Evolutionary conservation across 345 rosid genomes (phyloP).

Genomic region (Corchorus capsularis): DNA sequence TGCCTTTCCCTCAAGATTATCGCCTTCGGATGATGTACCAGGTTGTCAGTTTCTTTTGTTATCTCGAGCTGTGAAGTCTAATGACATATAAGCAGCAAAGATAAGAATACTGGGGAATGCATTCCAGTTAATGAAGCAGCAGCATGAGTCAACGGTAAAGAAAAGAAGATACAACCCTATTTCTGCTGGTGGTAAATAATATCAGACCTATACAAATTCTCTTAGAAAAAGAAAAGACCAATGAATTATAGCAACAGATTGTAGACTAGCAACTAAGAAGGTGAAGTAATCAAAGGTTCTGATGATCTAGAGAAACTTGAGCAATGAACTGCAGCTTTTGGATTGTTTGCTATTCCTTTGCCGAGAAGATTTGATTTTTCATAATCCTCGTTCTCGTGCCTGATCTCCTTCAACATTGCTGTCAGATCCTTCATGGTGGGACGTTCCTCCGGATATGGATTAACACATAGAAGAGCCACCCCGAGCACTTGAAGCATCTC

Average conservation of each 20-base stretch:
- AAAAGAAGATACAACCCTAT: constrained; percentile 17
- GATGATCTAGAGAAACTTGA: constrained; percentile 70
- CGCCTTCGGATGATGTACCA: neutral
- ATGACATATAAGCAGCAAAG: neutral
- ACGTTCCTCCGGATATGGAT: constrained; percentile 56
- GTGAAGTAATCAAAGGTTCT: constrained; percentile 58
- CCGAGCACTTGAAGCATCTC: constrained; percentile 76
- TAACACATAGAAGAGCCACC: constrained; percentile 65
- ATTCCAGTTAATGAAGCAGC: constrained; percentile 7
- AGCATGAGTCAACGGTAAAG: constrained; percentile 20
- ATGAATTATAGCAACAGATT: constrained; percentile 23
- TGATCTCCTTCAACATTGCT: constrained; percentile 64
- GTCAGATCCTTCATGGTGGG: constrained; percentile 73
- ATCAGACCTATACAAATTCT: constrained; percentile 40
- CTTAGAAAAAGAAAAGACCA: constrained; percentile 25
- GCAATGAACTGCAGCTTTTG: constrained; percentile 47
- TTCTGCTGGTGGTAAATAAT: constrained; percentile 20
- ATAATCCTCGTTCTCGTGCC: constrained; percentile 50
- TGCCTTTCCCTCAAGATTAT: neutral
- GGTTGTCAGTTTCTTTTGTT: neutral
- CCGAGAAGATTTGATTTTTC: constrained; percentile 43
- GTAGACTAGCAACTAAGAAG: constrained; percentile 28
- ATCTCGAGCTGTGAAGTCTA: neutral
- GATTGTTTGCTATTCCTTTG: constrained; percentile 29
- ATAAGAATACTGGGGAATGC: neutral